phyloP scores from a whole-genome alignment of 2,329 filamentous ascomycete species.

The Podosphaera fusca region DNA sequence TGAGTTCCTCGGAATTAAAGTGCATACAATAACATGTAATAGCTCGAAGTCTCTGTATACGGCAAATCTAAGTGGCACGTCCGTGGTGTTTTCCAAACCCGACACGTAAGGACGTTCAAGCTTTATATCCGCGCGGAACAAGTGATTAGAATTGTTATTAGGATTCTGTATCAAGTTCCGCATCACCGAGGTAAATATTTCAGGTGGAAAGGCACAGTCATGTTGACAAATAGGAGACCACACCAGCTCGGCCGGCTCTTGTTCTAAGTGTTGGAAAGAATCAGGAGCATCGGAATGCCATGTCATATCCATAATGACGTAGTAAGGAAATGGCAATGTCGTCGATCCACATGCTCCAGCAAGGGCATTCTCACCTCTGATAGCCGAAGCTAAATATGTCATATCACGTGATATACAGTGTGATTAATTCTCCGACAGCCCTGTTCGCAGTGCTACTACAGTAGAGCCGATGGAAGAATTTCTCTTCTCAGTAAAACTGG shows the following conservation, averaged over 20 bases:
- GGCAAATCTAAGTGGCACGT: conserved; percentile 18
- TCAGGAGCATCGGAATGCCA: conserved; percentile 11
- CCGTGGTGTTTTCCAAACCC: conserved; percentile 12
- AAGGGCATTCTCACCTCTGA: too few relatives aligned
- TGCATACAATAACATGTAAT: conserved; percentile 46
- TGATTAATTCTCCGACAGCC: too few relatives aligned
- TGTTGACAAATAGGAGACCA: conserved; percentile 35
- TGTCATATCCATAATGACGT: too few relatives aligned
- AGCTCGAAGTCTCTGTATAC: conserved; percentile 25
- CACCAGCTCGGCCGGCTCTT: conserved; percentile 14
- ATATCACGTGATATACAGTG: too few relatives aligned
- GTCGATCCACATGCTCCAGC: too few relatives aligned
- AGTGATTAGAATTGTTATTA: conserved; percentile 54
- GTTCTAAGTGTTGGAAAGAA: conserved; percentile 17
- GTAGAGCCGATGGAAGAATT: too few relatives aligned
- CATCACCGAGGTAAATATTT: conserved; percentile 44
- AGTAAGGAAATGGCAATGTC: too few relatives aligned
- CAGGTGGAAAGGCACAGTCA: conserved; percentile 36
- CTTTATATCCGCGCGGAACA: conserved; percentile 58
- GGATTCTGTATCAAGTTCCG: conserved; percentile 55
- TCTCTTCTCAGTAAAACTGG: too few relatives aligned
- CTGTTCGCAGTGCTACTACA: too few relatives aligned
- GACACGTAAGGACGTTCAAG: conserved; percentile 23
- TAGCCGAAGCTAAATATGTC: too few relatives aligned
- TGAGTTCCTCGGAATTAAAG: conserved; percentile 61